These are phyloP conservation scores for Glycyrrhiza uralensis DNA, from an alignment of 306 rosid species.

Conservation along the genomic window DNA sequence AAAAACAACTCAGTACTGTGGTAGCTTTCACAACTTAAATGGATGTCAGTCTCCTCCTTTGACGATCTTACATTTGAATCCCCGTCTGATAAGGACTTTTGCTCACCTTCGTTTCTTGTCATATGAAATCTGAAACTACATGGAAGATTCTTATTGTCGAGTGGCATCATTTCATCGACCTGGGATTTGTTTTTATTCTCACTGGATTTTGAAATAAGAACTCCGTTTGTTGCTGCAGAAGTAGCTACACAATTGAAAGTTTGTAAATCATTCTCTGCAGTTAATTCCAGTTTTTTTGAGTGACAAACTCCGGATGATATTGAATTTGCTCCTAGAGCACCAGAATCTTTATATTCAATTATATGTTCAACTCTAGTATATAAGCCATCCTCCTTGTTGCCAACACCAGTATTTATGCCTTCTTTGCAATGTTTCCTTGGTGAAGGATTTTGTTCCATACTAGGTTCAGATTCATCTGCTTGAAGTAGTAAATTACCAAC, in stretches of 20 bases:
- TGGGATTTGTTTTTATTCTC: slow-evolving; percentile 23
- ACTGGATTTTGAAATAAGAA: slow-evolving; percentile 22
- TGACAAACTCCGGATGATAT: slow-evolving; percentile 29
- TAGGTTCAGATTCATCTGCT: slow-evolving; percentile 35
- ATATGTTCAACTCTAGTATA: slow-evolving; percentile 13
- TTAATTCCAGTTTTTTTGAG: slow-evolving; percentile 42
- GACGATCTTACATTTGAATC: slow-evolving; percentile 35
- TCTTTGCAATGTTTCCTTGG: slow-evolving; percentile 24
- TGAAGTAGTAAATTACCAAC: slow-evolving; percentile 18
- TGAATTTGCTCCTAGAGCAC: slow-evolving; percentile 17
- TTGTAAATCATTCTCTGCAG: slow-evolving; percentile 55
- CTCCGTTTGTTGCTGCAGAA: slow-evolving; percentile 26
- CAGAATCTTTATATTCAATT: slow-evolving; percentile 25
- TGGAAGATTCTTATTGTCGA: slow-evolving; percentile 20
- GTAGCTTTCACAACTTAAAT: slow-evolving; percentile 62
- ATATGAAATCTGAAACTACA: slow-evolving; percentile 27
- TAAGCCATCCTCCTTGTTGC: slow-evolving; percentile 25
- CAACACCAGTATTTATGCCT: slow-evolving; percentile 28
- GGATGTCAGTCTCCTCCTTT: slow-evolving; percentile 40
- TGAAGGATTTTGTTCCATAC: slow-evolving; percentile 26
- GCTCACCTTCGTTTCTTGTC: slow-evolving; percentile 49
- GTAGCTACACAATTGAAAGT: slow-evolving; percentile 26
- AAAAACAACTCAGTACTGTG: slow-evolving; percentile 40
- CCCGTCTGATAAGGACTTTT: slow-evolving; percentile 47
- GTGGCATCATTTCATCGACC: slow-evolving; percentile 26